Conservation (phyloP, 2,329 filamentous ascomycete species). For the Dactylellina haptotyla region DNA sequence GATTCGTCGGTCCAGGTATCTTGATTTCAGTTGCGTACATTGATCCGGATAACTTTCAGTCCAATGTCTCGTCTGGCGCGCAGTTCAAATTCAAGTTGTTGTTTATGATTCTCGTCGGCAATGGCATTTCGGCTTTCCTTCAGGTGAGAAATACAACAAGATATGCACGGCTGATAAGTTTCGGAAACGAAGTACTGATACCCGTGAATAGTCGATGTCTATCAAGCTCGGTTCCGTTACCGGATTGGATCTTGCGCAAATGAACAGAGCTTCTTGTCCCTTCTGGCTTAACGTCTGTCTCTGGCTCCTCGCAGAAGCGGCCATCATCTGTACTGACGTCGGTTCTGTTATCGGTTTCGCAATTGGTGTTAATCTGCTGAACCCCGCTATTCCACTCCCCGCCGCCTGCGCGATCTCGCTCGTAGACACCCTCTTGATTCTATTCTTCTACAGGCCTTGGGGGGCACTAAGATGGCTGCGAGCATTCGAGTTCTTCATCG, state of each 20-base stretch:
- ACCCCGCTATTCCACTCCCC: slow-evolving; percentile 66
- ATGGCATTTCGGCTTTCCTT: slow-evolving; percentile 51
- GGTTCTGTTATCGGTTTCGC: slow-evolving; percentile 70
- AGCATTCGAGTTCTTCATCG: slow-evolving; percentile 68
- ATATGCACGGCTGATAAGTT: neutral
- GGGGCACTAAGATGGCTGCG: slow-evolving; percentile 67
- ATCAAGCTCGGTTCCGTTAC: slow-evolving; percentile 75
- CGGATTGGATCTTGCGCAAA: slow-evolving; percentile 73
- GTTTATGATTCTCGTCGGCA: slow-evolving; percentile 55
- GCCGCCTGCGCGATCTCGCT: slow-evolving; percentile 70
- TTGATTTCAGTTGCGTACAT: slow-evolving; percentile 59
- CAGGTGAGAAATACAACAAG: slow-evolving; percentile 17
- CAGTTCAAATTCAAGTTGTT: slow-evolving; percentile 51
- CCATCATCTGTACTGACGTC: slow-evolving; percentile 77
- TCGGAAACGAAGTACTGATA: neutral
- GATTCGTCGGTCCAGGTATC: slow-evolving; percentile 58
- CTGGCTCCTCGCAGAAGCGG: slow-evolving; percentile 72
- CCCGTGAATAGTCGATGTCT: slow-evolving; percentile 62
- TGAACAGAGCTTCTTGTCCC: slow-evolving; percentile 73
- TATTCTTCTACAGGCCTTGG: slow-evolving; percentile 68
- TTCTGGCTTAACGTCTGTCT: slow-evolving; percentile 72
- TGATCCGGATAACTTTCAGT: slow-evolving; percentile 59
- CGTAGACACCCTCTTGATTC: slow-evolving; percentile 68
- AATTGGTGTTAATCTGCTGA: slow-evolving; percentile 68
- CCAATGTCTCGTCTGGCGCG: slow-evolving; percentile 52